These are phyloP conservation scores for Heritiera fomes DNA, from an alignment of 345 rosid species.

Conservation along the genomic window DNA sequence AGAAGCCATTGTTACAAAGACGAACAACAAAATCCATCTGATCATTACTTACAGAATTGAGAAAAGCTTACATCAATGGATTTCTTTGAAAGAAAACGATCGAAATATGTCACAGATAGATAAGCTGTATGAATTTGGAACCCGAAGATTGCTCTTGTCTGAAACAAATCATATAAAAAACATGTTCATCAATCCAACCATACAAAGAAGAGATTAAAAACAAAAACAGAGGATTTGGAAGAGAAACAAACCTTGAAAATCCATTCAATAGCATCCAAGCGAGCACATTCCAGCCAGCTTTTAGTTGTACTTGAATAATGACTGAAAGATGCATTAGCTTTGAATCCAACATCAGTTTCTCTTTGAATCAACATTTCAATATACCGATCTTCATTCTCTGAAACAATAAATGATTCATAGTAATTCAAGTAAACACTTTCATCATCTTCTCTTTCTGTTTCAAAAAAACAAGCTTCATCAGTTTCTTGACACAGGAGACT, in stretches of 20 bases:
- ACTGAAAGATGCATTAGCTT: constrained; percentile 23
- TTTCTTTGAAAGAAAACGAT: constrained; percentile 64
- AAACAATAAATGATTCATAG: constrained; percentile 18
- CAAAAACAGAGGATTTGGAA: no score
- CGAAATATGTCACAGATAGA: constrained; percentile 65
- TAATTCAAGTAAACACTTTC: background rate
- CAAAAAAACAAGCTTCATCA: constrained; percentile 41
- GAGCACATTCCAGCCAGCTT: constrained; percentile 43
- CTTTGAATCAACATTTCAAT: constrained; percentile 36
- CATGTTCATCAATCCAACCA: background rate
- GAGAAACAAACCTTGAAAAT: constrained; percentile 57
- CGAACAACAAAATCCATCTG: background rate
- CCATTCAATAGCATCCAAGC: constrained; percentile 76
- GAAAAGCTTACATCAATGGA: constrained; percentile 58
- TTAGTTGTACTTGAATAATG: constrained; percentile 8
- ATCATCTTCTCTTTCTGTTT: constrained; percentile 25
- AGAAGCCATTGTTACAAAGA: background rate
- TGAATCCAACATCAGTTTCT: constrained; percentile 36
- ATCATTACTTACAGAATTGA: background rate
- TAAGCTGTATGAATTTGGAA: constrained; percentile 70
- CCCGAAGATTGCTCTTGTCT: constrained; percentile 66
- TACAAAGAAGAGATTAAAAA: background rate
- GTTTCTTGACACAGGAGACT: constrained; percentile 58
- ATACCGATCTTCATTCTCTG: constrained; percentile 44
- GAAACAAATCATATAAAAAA: constrained; percentile 21